phyloP scores from a whole-genome alignment of 768 basidiomycete genomes.

The Lyophyllum semitale region DNA sequence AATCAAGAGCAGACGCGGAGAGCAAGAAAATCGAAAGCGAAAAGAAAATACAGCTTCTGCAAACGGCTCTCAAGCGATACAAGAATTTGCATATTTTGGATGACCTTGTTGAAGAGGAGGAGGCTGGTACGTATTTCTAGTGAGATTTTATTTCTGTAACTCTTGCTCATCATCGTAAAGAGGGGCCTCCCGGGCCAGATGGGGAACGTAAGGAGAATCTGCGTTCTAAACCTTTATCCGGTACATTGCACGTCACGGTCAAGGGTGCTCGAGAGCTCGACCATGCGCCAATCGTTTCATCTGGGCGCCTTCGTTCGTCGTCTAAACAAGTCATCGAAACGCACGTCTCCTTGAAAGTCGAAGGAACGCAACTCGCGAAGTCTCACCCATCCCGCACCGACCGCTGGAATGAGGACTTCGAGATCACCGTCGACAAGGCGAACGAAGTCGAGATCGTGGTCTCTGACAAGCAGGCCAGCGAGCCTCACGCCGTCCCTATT shows the following conservation, averaged over 20 bases:
- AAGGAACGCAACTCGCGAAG: conserved; percentile 89
- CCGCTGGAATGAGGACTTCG: conserved; percentile 97
- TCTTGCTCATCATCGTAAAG: conserved; percentile 18
- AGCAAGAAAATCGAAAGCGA: conserved; percentile 94
- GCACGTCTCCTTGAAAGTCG: conserved; percentile 91
- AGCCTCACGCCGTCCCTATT: conserved; percentile 82
- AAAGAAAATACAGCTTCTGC: conserved; percentile 92
- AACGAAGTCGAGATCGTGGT: conserved; percentile 98
- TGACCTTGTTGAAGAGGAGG: conserved; percentile 86
- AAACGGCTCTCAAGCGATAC: conserved; percentile 91
- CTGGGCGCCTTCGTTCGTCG: conserved; percentile 64
- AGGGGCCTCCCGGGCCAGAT: conserved; percentile 56
- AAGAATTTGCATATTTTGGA: conserved; percentile 95
- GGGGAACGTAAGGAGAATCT: conserved; percentile 92
- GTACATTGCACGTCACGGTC: conserved; percentile 86
- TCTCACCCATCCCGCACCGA: conserved; percentile 94
- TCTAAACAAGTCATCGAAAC: conserved; percentile 85
- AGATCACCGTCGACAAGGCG: conserved; percentile 95
- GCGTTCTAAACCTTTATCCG: conserved; percentile 91
- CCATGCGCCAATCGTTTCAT: conserved; percentile 77
- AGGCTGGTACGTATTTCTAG: conserved; percentile 48
- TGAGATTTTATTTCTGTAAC: not conserved
- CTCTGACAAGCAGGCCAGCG: conserved; percentile 87
- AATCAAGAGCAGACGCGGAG: conserved; percentile 89
- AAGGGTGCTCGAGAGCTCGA: conserved; percentile 93